Conservation (phyloP, 2,329 filamentous ascomycete species). For the Stachybotrys chlorohalonatus region DNA sequence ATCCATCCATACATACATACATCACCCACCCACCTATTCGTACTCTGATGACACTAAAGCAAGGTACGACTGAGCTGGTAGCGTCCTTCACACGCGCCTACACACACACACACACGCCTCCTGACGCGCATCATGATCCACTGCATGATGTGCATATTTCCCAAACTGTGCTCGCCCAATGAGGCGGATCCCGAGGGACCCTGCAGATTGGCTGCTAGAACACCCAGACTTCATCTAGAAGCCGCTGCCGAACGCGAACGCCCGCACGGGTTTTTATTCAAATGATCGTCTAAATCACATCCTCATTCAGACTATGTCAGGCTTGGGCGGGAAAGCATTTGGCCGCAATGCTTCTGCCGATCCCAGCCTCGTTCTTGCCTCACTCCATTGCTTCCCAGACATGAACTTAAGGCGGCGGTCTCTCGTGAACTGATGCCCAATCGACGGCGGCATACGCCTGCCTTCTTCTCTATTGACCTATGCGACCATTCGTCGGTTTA, state of each 20-base stretch:
- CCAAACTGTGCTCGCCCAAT: neutral
- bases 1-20: neutral
- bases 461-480: no score
- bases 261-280: neutral
- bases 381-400: neutral
- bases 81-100: neutral
- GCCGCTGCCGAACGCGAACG: neutral
- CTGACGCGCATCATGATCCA: neutral
- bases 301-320: neutral
- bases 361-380: neutral
- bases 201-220: neutral
- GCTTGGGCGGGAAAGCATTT: neutral
- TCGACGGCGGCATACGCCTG: no score
- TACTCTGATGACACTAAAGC: neutral
- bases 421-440: no score
- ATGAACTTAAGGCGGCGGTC: no score
- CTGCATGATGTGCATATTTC: neutral
- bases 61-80: neutral
- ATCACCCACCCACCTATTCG: neutral
- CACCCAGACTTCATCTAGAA: neutral
- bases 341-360: neutral
- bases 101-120: neutral
- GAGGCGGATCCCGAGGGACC: neutral
- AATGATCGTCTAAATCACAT: neutral
- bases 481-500: no score